Percentiles rank a stretch among this genome's conserved stretches.
Conservation (phyloP, 2,329 filamentous ascomycete species). For the Aureobasidium sp. region DNA sequence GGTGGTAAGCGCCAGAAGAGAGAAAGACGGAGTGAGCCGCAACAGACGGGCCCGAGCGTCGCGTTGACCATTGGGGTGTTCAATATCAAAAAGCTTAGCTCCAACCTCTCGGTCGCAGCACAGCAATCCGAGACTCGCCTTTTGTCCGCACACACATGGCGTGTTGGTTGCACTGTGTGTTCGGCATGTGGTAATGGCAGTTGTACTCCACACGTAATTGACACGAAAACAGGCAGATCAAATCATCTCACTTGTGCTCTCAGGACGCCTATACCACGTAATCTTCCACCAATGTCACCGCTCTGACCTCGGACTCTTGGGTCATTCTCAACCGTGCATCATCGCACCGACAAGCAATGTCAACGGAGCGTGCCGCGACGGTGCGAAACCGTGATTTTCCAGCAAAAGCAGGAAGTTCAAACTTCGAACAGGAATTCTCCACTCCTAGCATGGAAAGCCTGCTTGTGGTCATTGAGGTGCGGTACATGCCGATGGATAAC, state of each 20-base stretch:
- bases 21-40: constrained; percentile 11
- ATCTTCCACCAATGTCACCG: background rate
- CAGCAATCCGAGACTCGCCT: background rate
- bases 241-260: background rate
- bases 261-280: background rate
- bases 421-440: background rate
- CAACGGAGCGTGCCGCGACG: background rate
- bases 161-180: background rate
- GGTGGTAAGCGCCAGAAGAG: constrained; percentile 6
- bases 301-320: background rate
- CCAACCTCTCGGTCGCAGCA: background rate
- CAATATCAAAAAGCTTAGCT: constrained; percentile 10
- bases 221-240: background rate
- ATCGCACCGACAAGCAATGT: background rate
- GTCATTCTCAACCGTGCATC: constrained; percentile 7
- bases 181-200: background rate
- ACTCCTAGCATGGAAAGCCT: background rate
- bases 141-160: background rate
- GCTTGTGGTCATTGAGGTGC: background rate
- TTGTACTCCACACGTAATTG: background rate
- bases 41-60: background rate
- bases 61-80: background rate
- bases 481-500: background rate
- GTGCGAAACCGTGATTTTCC: background rate
- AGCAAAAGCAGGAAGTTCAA: background rate